Base-by-base conservation (phyloP, 2,329 filamentous ascomycete species). In the Boeremia lycopersici region DNA sequence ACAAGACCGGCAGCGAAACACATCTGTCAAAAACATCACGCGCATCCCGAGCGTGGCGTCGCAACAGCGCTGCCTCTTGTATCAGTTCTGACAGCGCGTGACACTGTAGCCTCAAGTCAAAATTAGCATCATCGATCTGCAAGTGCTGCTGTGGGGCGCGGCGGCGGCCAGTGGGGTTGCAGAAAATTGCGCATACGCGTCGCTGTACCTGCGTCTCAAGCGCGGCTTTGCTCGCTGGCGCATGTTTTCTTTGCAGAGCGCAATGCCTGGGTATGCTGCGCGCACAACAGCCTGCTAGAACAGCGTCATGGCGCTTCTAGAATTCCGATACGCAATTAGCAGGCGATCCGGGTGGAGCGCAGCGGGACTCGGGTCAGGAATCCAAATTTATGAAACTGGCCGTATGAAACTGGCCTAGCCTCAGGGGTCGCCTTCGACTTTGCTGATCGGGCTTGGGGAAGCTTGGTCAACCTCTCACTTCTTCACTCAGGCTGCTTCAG, bases 401-500 rank as follows among this genome's bases (percentile, higher is more conserved):
- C 60, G 34, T 11, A 36, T 67, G 15, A 42, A 42, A 42, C 40
- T 35, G 61, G 48, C 52, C 61, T 67, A 68, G 64, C 57, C 59
- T 63, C 65, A 64, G 65, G 65, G 65, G 48, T 52, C 53, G 46
- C 49, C 48, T 47, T 59, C 57, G 53, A 56, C 57, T 49, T 63
- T 46, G 61, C 49, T 53, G 59, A 65, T 64, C 64, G 35, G 47
- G 59, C 64, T 66, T 67, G 62, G 57, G 49, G 63, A 62, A 56
- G 61, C 63, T 65, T 67, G 62, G 53, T 54, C 34, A 45, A 56
- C 61, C 55, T 59, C 62, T 62, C 60, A 61, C 66, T 68, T 61
- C 53, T 69, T 70, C 63, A 67, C 65, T 66, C 65, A 57, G 53
- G 60, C 61, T 67, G 67, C 66, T 57, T 74, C 70, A 69, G 63